Evolutionary conservation across 176 grass and related monocot genomes (phyloP).

Genomic region (Metroxylon sagu): DNA sequence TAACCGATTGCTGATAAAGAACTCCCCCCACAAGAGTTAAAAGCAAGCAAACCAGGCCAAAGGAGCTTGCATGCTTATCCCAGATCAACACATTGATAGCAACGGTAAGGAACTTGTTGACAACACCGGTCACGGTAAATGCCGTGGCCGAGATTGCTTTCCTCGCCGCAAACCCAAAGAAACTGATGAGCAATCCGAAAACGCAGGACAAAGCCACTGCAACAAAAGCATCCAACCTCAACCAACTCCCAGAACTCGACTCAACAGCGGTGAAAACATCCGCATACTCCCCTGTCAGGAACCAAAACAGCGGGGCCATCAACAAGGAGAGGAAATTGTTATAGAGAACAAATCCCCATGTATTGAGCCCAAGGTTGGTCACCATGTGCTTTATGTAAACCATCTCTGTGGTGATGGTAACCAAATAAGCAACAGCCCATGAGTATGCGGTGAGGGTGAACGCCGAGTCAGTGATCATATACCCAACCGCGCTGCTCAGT

Average conservation of each 20-base stretch:
- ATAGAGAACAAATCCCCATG: conserved; percentile 20
- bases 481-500: conserved; percentile 6
- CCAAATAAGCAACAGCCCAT: conserved; percentile 17
- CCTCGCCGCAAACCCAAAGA: conserved; percentile 24
- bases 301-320: conserved; percentile 14
- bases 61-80: conserved; percentile 18
- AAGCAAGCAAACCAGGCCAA: conserved; percentile 18
- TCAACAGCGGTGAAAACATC: conserved; percentile 7
- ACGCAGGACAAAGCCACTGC: conserved; percentile 12
- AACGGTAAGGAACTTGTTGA: conserved; percentile 19
- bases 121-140: conserved; percentile 21
- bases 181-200: conserved; percentile 19
- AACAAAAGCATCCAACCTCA: background rate
- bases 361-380: conserved; percentile 15
- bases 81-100: conserved; percentile 19
- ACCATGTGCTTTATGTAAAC: conserved; percentile 24
- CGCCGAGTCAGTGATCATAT: conserved; percentile 16
- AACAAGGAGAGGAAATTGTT: conserved; percentile 19
- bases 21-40: conserved; percentile 11
- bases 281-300: conserved; percentile 8
- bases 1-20: conserved; percentile 21
- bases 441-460: conserved; percentile 17
- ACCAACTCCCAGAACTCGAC: conserved; percentile 7
- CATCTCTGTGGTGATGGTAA: conserved; percentile 14
- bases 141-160: conserved; percentile 21